Evolutionary conservation across 2,329 filamentous ascomycete species (phyloP), one percentile per base, ranked within the genome.

Genomic region (Colletotrichum sidae): DNA sequence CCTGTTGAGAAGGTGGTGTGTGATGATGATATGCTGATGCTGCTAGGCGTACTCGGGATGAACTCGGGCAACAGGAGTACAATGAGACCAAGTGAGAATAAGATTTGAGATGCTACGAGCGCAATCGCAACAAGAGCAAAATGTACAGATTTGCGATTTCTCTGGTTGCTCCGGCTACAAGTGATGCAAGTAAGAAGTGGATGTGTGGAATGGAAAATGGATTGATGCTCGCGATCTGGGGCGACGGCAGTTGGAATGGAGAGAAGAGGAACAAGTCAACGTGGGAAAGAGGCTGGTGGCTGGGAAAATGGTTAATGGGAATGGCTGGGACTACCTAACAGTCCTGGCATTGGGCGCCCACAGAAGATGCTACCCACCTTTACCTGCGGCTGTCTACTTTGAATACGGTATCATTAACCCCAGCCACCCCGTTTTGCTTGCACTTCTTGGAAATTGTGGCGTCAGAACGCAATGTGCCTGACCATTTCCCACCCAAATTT

Each of bases 161-260:
- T 57, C 47, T 63, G 58, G 63, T 66, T 66, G 59, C 63, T 66
- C 63, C 35, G 63, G 53, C 63, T 66, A 66, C 63, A 63, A 52
- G 58, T 63, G 59, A 57, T 63, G 53, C n/a, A 53, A 63, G 59
- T 63, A 25, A 63, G 59, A 57, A 42, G 63, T 66, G 63, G 63
- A 57, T 63, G 59, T 66, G 59, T 63, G 63, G 63, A 61, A 66
- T 66, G 61, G 60, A 25, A 25, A 60, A 49, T 60, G 46, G 55
- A 49, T 38, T 9, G 58, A 63, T 66, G 53, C 53, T 57, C 37
- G 63, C 59, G 59, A 66, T 57, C 47, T 56, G 62, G 63, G 63
- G 55, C 52, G 47, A 51, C 51, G 45, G 60, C 50, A 65, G 49
- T 64, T 67, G 39, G 52, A 38, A 38, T 60, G 35, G 35, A 55